Base-by-base conservation (phyloP, 495 filamentous ascomycete species). In the Xylaria intraflava region DNA sequence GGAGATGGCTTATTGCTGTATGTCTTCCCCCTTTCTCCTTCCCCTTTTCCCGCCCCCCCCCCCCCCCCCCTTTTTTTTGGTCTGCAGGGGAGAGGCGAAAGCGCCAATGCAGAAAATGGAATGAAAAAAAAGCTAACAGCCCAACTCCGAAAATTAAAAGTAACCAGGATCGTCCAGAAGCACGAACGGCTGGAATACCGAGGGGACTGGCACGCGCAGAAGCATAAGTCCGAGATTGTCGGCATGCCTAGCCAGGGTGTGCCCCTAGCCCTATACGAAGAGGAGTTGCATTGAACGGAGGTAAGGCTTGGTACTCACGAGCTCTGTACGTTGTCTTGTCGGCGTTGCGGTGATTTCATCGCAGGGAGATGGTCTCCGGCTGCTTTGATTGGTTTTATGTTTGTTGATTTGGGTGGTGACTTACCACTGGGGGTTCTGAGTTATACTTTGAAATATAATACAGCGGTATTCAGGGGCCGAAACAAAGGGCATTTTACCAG, bases 111-210 rank as follows among this genome's bases (percentile, higher is more conserved):
- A 14, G 3, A 12, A 12, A 35, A 14, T 12, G 12, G 3, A 35
- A 12, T 35, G 31, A 35, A 12, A 14, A 14, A 12, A 7, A 17
- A 39, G 39, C 7, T 30, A 20, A n/a, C 14, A 17, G 40, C 42
- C 5, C 2, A n/a, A 35, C 29, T 22, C 17, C 38, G 24, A n/a
- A 56, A 14, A 26, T 24, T 2, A 14, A 30, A 16, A 74, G 71
- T 74, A 45, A 78, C 84, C 14, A 65, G 81, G 22, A 69, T 87
- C 20, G 52, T 85, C 53, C 85, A 87, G 69, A 74, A 70, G 42
- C 87, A 83, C 65, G 74, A 80, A 38, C 55, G 66, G 40, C 68
- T 86, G 39, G 67, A 79, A 55, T 68, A 69, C 49, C 59, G 72
- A 11, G 76, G 77, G 16, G 61, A 74, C 20, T 69, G 65, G 65